Evolutionary conservation across 345 rosid species (phyloP).

Genomic region (Heritiera littoralis): DNA sequence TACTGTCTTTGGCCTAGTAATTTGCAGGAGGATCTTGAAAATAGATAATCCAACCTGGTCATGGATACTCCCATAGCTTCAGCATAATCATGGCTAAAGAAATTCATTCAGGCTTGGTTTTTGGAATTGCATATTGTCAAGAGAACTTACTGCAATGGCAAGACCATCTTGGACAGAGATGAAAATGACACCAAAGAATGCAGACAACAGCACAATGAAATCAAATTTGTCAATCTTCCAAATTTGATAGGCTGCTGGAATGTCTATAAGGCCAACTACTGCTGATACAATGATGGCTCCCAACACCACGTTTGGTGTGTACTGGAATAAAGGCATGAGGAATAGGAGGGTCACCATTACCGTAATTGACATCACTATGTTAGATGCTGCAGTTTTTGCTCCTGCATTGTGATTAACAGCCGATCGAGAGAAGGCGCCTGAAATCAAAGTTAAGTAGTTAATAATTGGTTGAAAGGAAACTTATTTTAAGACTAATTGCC

Average conservation of each 20-base stretch:
- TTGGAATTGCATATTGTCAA: neutral
- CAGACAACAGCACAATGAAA: conserved; percentile 74
- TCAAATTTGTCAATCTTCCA: conserved; percentile 94
- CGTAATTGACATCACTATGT: conserved; percentile 83
- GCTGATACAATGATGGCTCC: conserved; percentile 93
- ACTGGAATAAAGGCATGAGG: conserved; percentile 89
- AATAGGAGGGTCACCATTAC: conserved; percentile 92
- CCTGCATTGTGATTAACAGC: conserved; percentile 96
- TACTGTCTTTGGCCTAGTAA: conserved; percentile 78
- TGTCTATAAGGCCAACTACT: conserved; percentile 81
- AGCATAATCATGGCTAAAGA: neutral
- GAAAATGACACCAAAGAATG: conserved; percentile 80
- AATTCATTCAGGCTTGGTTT: neutral
- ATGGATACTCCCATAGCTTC: neutral
- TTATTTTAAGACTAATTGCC: neutral
- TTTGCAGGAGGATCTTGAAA: conserved; percentile 78
- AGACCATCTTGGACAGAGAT: conserved; percentile 84
- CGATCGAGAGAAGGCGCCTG: conserved; percentile 92
- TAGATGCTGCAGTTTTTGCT: conserved; percentile 91
- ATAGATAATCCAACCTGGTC: conserved; percentile 75
- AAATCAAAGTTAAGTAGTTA: neutral
- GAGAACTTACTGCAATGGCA: conserved; percentile 70
- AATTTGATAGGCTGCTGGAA: conserved; percentile 70
- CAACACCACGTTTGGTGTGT: conserved; percentile 86
- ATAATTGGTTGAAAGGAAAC: neutral